Evolutionary conservation across 192 early-diverging fungal genomes (phyloP).

Genomic region (Radiomyces spectabilis): DNA sequence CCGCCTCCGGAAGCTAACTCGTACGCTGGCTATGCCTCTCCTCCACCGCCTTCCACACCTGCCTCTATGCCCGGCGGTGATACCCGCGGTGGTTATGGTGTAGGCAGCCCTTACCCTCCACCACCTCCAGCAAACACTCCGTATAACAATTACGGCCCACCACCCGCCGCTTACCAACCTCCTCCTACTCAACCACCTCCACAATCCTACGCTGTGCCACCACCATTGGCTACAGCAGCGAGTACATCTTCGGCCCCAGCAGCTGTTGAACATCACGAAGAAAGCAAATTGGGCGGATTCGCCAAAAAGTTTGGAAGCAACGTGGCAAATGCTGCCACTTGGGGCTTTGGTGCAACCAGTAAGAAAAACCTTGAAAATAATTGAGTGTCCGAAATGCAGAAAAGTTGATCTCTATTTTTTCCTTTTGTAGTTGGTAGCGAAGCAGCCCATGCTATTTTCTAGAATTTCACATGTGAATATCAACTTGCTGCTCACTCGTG

Average conservation of each 20-base stretch:
- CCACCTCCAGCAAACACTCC: not conserved
- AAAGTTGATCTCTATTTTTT: not conserved
- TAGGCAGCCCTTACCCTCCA: not conserved
- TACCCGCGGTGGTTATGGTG: not conserved
- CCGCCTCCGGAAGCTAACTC: not conserved
- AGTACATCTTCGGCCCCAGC: not conserved
- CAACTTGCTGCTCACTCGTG: too few relatives aligned
- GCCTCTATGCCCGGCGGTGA: not conserved
- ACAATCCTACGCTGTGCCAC: too few relatives aligned
- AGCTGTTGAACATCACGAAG: not conserved
- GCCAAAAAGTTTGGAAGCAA: slow-evolving; percentile 19
- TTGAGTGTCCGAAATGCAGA: not conserved
- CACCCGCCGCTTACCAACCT: slow-evolving; percentile 5
- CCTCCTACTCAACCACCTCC: not conserved
- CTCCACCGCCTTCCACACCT: not conserved
- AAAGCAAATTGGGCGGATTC: slow-evolving; percentile 2
- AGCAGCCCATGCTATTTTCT: slow-evolving; percentile 5
- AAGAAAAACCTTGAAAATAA: slow-evolving; percentile 2
- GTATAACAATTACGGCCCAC: slow-evolving; percentile 5
- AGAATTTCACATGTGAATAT: too few relatives aligned
- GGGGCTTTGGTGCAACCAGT: slow-evolving; percentile 28
- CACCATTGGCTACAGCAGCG: too few relatives aligned
- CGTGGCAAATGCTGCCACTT: slow-evolving; percentile 21
- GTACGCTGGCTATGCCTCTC: not conserved
- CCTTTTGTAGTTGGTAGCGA: slow-evolving; percentile 7